Evolutionary conservation across 352 stramenopile species (phyloP), one percentile per base, ranked within the genome.

Genomic region (Phytophthora sp.): DNA sequence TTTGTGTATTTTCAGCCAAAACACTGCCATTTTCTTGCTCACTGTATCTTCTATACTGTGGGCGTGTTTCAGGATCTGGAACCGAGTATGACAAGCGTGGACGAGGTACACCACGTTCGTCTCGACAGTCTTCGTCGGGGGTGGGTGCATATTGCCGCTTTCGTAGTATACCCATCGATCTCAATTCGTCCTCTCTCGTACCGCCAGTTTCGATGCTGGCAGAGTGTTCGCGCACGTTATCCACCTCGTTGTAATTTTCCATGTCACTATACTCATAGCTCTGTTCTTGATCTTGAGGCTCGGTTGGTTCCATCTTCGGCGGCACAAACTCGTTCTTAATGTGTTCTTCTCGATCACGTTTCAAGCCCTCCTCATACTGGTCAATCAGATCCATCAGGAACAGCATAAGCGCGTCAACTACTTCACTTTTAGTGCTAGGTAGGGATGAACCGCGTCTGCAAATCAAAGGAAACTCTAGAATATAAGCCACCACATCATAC

Each of bases 401-500:
- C 8, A 51, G 48, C 62, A 89, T 72, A 3, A 85, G 56, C 15
- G 54, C 62, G 24, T 89, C 61, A 11, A 67, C 68, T n/a, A 66
- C 65, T 24, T 85, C 77, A 11, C 68, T 64, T 56, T 74, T 74
- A 4, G 64, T 78, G 17, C 71, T 64, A 8, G 59, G 37, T 15
- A 70, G 35, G 23, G 49, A 68, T 45, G 61, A 59, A 24, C 59
- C 62, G 24, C 60, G 76, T 32, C 24, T 62, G 21, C 41, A 61
- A 37, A 82, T 46, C 5, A 88, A 44, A 11, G 69, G 69, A 20
- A 82, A 70, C 5, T 76, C 56, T 53, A 76, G 68, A 7, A 88
- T 73, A 18, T 58, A 43, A 18, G 73, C 70, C 5, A 76, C 58
- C 6, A 77, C 71, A 56, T 82, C 76, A 49, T 64, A 79, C 24